phyloP scores from a whole-genome alignment of 2,329 filamentous ascomycete species.

The Penicillium sp. region DNA sequence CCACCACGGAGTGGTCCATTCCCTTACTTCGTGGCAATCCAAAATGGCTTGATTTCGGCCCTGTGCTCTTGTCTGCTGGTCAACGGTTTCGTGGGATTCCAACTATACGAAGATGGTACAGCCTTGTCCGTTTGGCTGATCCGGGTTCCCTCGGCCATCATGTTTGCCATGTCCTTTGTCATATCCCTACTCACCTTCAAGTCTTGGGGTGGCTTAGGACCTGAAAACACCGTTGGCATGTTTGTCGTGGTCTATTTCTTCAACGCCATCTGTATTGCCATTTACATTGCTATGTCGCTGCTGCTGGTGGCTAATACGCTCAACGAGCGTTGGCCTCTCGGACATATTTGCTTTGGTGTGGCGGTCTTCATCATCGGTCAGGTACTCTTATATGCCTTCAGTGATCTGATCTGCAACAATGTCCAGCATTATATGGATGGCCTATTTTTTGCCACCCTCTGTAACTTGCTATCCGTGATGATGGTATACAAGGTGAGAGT shows the following conservation, averaged over 20 bases:
- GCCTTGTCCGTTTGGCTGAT: conserved; percentile 91
- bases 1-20: conserved; percentile 78
- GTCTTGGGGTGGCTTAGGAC: conserved; percentile 79
- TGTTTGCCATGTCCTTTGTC: conserved; percentile 84
- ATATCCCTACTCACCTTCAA: conserved; percentile 92
- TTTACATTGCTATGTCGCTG: conserved; percentile 86
- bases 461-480: conserved; percentile 94
- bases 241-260: conserved; percentile 91
- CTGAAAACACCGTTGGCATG: conserved; percentile 81
- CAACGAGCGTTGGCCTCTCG: conserved; percentile 92
- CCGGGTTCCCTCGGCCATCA: conserved; percentile 71
- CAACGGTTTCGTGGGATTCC: conserved; percentile 98
- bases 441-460: conserved; percentile 88
- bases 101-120: conserved; percentile 96
- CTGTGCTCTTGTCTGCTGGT: conserved; percentile 87
- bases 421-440: conserved; percentile 93
- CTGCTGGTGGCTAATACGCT: conserved; percentile 85
- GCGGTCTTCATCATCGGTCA: conserved; percentile 92
- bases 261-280: conserved; percentile 79
- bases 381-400: conserved; percentile 88
- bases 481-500: conserved; percentile 92
- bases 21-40: conserved; percentile 87
- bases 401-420: conserved; percentile 76
- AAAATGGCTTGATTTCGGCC: conserved; percentile 81
- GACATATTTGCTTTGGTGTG: conserved; percentile 84